Base-by-base conservation (phyloP, 2,329 filamentous ascomycete genomes). In the Trichoderma asperellum region DNA sequence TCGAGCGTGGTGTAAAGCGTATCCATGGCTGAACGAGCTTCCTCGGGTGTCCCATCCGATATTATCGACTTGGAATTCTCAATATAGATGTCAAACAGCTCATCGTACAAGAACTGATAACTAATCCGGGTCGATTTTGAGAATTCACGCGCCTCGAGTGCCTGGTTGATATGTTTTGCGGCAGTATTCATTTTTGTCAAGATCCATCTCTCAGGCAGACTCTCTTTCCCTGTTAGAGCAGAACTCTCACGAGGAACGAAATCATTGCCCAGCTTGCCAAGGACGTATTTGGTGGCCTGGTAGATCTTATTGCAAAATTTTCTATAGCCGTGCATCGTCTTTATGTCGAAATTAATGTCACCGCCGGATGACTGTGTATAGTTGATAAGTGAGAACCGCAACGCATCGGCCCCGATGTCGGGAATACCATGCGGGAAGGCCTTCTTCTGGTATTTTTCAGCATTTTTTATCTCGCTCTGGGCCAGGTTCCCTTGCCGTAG, bases 241-340 rank as follows among this genome's bases (percentile, higher is more conserved):
- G 73, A 68, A 4, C 70, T 60, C 12, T 81, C 76, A 64, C 80
- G 81, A n/a, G 88, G 89, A 16, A 84, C 84, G 75, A 89, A 92
- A 74, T 88, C 85, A 61, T 84, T 81, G 24, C 83, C 86, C 55
- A 93, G 80, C 72, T 90, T 91, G 69, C 90, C 90, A 60, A 97
- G 87, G 12, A 95, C 92, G 77, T 91, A 97, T 81, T 96, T 97
- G 62, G 90, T 94, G 55, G 94, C 93, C 81, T 97, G 92, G 82
- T 93, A 96, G 58, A 75, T 94, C 84, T 96, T 95, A 84, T 96
- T 95, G 78, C 93, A 96, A 86, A 97, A 97, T 75, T 92, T 89
- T 70, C 93, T 88, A 83, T 96, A 96, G 69, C 88, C 92, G 76
- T 93, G 87, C 79, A 97, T 94, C 73, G 95, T 92, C 81, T 93